Evolutionary conservation across 371 early-diverging fungal genomes (phyloP).

Genomic region (Syncephalastrum monosporum): DNA sequence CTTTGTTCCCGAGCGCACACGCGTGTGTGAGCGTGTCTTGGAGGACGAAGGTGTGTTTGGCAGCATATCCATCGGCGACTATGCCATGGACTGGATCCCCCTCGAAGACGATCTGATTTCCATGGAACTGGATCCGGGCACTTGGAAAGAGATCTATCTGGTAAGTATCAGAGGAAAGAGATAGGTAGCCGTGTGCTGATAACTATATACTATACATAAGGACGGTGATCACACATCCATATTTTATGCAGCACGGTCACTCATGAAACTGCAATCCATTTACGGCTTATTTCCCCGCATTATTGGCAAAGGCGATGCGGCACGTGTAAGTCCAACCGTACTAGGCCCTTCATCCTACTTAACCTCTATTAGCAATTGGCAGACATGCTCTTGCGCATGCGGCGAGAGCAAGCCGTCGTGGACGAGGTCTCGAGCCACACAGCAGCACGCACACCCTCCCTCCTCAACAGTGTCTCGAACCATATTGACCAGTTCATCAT

Average conservation of each 20-base stretch:
- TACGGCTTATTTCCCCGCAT: conserved; percentile 89
- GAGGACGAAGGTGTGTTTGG: conserved; percentile 92
- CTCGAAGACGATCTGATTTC: conserved; percentile 90
- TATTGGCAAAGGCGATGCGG: conserved; percentile 86
- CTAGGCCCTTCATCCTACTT: neutral
- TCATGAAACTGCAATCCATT: conserved; percentile 85
- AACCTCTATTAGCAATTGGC: conserved; percentile 54
- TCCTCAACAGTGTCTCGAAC: conserved; percentile 56
- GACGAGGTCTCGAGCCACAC: conserved; percentile 47
- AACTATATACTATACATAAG: conserved; percentile 20
- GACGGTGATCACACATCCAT: conserved; percentile 85
- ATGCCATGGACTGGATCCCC: conserved; percentile 87
- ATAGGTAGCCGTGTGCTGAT: neutral
- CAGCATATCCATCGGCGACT: conserved; percentile 82
- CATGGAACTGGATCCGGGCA: conserved; percentile 74
- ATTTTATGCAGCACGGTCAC: conserved; percentile 74
- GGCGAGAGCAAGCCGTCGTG: conserved; percentile 71
- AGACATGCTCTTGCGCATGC: conserved; percentile 81
- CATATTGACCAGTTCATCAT: conserved; percentile 88
- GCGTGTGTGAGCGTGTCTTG: conserved; percentile 83
- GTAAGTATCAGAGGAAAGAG: conserved; percentile 27
- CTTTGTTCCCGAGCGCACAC: conserved; percentile 86
- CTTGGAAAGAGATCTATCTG: conserved; percentile 82
- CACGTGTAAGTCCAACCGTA: conserved; percentile 49
- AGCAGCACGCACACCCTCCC: conserved; percentile 35